Conservation (phyloP, 73 alveolate species). For the Paramecium sexaurelia region DNA sequence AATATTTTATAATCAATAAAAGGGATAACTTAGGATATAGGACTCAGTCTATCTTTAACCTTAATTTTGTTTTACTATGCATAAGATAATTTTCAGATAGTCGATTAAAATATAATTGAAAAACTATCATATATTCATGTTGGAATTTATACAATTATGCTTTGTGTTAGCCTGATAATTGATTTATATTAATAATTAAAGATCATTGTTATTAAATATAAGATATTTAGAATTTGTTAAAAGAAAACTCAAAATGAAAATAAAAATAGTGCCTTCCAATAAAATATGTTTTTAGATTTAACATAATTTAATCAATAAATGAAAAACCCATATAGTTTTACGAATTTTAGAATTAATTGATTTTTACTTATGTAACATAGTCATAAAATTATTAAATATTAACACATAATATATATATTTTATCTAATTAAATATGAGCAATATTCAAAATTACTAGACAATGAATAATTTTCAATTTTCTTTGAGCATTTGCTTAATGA, state of each 20-base stretch:
- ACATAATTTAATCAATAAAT: not conserved
- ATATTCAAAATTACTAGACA: no score
- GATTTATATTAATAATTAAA: not conserved
- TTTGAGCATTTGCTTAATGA: no score
- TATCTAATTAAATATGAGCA: no score
- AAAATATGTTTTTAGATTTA: not conserved
- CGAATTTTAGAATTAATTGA: not conserved
- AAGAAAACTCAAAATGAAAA: not conserved
- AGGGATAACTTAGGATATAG: not conserved
- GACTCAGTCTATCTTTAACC: not conserved
- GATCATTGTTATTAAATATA: not conserved
- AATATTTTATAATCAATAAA: not conserved
- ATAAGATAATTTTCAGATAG: not conserved
- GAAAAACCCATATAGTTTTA: not conserved
- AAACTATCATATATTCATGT: not conserved
- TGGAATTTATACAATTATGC: not conserved
- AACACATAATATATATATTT: no score
- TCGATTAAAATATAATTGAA: not conserved
- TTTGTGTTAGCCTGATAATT: not conserved
- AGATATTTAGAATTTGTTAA: not conserved
- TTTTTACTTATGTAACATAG: no score
- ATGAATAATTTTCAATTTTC: no score
- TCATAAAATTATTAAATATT: no score
- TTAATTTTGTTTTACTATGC: not conserved
- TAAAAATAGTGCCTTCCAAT: not conserved